Base-by-base conservation (phyloP, 2,329 filamentous ascomycete genomes). In the Capronia coronata region DNA sequence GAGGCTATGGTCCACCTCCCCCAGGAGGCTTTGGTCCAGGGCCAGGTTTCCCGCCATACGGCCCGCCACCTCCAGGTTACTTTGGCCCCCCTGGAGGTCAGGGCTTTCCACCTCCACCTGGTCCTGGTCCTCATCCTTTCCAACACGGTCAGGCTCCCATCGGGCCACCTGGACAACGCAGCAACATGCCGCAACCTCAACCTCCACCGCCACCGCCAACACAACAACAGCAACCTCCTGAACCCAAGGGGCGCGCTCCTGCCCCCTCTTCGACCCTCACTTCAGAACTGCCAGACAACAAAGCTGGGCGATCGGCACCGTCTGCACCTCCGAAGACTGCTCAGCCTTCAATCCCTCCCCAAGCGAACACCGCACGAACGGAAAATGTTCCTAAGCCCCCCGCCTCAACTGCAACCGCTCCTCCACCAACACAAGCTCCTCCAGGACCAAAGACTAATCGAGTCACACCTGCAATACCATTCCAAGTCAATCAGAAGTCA, bases 11-110 rank as follows among this genome's bases (percentile, higher is more conserved):
- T 47, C 75, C 75, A 46, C 75, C 75, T 22, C 74, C 58, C 18
- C 70, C 68, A 53, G 73, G 65, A 69, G 75, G 71, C 58, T 73
- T 71, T 55, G 78, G 78, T 40, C 71, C 72, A 49, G 78, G 75
- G 21, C 84, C 84, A 56, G 79, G 79, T 14, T 88, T 84, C 61
- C 81, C 81, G 58, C 84, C 84, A 1, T 94, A 89, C 65, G 86
- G 85, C 56, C 83, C 82, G 13, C 86, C 82, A 40, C 75, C 74
- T 41, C 85, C 84, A 48, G 94, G 87, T 86, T 91, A 83, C 64
- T 85, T 55, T 54, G 58, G 56, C 59, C 80, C 77, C 46, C 80
- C 54, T 22, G 45, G 82, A 7, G 84, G 83, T 5, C 86, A 87
- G 67, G 83, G 82, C 21, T 93, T 88, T 59, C 84, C 82, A 27